These are phyloP conservation scores for Symbiodinium pilosum DNA, from an alignment of 73 alveolate species.

Conservation along the genomic window DNA sequence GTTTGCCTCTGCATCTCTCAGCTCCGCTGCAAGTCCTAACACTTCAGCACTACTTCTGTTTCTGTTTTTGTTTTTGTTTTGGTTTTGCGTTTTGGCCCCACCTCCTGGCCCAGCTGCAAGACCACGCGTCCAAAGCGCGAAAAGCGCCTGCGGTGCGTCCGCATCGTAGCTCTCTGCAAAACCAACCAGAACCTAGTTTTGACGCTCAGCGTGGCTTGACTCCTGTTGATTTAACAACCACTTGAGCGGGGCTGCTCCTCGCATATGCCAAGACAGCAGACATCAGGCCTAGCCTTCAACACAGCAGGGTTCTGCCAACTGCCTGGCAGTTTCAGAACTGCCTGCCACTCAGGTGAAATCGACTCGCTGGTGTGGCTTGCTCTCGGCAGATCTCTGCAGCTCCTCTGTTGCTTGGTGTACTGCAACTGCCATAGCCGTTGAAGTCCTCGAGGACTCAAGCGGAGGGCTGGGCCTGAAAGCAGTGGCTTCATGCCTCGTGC, in stretches of 20 bases:
- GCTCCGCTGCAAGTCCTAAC: not conserved
- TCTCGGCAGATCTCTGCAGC: not conserved
- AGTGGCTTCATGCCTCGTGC: not conserved
- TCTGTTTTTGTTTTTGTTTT: no score
- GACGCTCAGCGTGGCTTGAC: no score
- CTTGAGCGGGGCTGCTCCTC: no score
- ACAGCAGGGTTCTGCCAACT: constrained; percentile 30
- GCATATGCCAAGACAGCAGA: no score
- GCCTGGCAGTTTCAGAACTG: not conserved
- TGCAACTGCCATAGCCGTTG: not conserved
- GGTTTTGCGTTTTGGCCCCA: no score
- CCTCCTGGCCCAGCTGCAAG: constrained; percentile 19
- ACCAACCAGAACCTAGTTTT: no score
- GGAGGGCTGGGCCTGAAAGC: constrained; percentile 52
- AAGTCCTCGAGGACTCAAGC: not conserved
- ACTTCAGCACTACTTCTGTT: no score
- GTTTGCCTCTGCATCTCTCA: not conserved
- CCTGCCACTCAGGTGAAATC: not conserved
- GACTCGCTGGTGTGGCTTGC: not conserved
- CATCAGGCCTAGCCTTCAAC: constrained; percentile 30
- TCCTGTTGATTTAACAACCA: no score
- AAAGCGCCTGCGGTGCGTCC: constrained; percentile 72
- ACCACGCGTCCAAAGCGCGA: constrained; percentile 41
- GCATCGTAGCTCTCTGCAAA: no score
- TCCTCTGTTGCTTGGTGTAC: constrained; percentile 16